Conservation (phyloP, 495 filamentous ascomycete species). For the Aspergillus bridgeri region DNA sequence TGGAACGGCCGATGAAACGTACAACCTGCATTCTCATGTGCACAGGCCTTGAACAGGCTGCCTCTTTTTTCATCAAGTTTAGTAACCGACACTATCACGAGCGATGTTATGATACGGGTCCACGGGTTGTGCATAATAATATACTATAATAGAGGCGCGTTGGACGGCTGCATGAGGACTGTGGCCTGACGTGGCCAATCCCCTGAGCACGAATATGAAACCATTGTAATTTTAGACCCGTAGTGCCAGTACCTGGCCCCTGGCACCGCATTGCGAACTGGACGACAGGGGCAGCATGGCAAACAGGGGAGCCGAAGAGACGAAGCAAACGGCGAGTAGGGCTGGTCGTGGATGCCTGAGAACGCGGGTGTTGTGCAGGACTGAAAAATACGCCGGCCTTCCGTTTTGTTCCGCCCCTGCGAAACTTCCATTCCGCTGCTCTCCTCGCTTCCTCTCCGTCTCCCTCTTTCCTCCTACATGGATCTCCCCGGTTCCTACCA, state of each 20-base stretch:
- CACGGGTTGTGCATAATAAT: neutral
- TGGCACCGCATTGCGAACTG: neutral
- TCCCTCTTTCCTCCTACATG: neutral
- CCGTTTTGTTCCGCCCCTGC: slow-evolving; percentile 1
- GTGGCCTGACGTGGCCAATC: neutral
- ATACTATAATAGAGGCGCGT: neutral
- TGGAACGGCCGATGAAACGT: slow-evolving; percentile 38
- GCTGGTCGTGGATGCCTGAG: neutral
- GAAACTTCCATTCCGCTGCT: slow-evolving; percentile 1
- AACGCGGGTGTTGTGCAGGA: slow-evolving; percentile 3
- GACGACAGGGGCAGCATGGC: neutral
- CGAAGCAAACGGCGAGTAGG: neutral
- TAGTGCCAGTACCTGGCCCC: neutral
- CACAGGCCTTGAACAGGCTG: slow-evolving; percentile 9
- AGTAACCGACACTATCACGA: neutral
- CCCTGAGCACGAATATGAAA: neutral
- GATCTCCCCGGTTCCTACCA: neutral
- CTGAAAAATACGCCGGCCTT: slow-evolving; percentile 18
- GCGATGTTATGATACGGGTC: neutral
- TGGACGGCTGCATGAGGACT: neutral
- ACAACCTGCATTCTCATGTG: slow-evolving; percentile 46
- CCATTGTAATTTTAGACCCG: neutral
- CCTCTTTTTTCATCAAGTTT: neutral
- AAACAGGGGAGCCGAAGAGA: neutral
- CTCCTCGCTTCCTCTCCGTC: neutral